phyloP scores from a whole-genome alignment of 2,329 filamentous ascomycete genomes.

The Fusarium nurragi region DNA sequence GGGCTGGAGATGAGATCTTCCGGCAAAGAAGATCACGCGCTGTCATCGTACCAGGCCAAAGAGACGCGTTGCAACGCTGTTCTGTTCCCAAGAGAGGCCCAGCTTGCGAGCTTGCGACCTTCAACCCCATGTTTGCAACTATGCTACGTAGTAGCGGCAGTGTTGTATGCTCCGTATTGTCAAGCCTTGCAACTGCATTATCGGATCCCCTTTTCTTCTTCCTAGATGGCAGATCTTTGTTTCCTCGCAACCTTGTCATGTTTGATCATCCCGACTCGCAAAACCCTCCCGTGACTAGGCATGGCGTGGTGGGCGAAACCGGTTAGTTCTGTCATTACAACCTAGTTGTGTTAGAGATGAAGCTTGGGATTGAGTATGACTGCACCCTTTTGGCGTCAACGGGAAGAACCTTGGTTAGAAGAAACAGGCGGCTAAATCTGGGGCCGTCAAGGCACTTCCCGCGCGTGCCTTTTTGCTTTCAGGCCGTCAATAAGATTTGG shows the following conservation, averaged over 20 bases:
- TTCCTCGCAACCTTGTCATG: conserved; percentile 8
- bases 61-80: conserved; percentile 20
- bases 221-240: conserved; percentile 11
- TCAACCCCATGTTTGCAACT: conserved; percentile 11
- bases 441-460: conserved; percentile 21
- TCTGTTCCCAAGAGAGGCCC: conserved; percentile 9
- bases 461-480: conserved; percentile 32
- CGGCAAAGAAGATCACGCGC: conserved; percentile 21
- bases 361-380: not conserved
- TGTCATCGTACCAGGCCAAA: conserved; percentile 5
- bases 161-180: conserved; percentile 6
- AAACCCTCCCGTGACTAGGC: conserved; percentile 7
- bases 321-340: not conserved
- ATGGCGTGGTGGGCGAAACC: conserved; percentile 1
- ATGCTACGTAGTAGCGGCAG: conserved; percentile 9
- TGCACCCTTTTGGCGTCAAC: conserved; percentile 3
- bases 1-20: conserved; percentile 33
- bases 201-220: conserved; percentile 13
- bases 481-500: conserved; percentile 5
- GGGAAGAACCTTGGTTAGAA: conserved; percentile 15
- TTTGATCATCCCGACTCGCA: conserved; percentile 28
- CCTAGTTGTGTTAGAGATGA: not conserved
- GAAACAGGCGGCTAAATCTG: conserved; percentile 35
- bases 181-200: conserved; percentile 1
- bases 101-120: conserved; percentile 21